These are phyloP conservation scores for Hyaloscypha bicolor DNA, from an alignment of 495 filamentous ascomycete genomes.

Conservation along the genomic window DNA sequence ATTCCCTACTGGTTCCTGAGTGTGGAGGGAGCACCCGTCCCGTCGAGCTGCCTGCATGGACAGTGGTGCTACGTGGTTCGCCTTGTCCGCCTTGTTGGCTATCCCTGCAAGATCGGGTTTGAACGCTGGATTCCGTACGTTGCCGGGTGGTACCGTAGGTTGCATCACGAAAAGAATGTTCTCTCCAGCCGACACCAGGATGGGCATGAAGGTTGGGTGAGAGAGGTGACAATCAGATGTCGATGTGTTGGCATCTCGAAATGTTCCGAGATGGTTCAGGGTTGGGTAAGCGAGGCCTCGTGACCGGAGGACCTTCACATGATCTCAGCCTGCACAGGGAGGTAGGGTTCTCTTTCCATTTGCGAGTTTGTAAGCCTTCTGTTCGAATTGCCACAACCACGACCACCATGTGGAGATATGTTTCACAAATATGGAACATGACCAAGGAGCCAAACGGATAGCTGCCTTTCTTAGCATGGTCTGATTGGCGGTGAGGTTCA, in stretches of 20 bases:
- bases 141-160: neutral
- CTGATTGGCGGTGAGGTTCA: conserved; percentile 18
- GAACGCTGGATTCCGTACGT: neutral
- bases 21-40: conserved; percentile 24
- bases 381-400: too few species aligned
- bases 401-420: neutral
- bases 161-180: conserved; percentile 6
- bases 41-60: conserved; percentile 10
- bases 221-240: too few species aligned
- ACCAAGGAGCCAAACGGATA: neutral
- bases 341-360: too few species aligned
- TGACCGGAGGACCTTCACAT: neutral
- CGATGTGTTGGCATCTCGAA: too few species aligned
- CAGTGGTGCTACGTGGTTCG: conserved; percentile 32
- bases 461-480: neutral
- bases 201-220: too few species aligned
- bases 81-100: conserved; percentile 21
- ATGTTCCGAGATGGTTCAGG: neutral
- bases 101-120: conserved; percentile 10
- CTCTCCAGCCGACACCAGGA: neutral
- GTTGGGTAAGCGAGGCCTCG: neutral
- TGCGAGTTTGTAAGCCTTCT: too few species aligned
- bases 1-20: conserved; percentile 34
- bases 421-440: neutral
- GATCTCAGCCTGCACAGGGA: neutral